A percentile compares a stretch with the other conserved stretches of the same genome.
Evolutionary conservation across 345 rosid species (phyloP).

Genomic region (Eucalyptus grandis): DNA sequence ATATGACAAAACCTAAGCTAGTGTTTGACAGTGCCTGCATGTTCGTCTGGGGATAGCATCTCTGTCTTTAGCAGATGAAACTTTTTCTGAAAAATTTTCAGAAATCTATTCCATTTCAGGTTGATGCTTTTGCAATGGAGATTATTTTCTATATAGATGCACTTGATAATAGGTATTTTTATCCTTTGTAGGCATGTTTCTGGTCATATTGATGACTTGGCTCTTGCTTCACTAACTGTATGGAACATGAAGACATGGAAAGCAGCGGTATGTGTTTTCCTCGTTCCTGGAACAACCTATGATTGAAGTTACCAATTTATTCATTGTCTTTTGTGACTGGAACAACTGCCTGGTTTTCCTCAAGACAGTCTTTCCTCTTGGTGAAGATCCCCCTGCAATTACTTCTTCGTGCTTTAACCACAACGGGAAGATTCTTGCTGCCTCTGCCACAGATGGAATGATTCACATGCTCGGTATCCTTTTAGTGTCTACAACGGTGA

Average conservation of each 20-base stretch:
- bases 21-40: not conserved
- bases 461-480: constrained; percentile 83
- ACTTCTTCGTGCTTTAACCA: constrained; percentile 62
- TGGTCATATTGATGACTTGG: constrained; percentile 26
- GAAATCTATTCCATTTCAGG: not conserved
- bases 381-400: constrained; percentile 79
- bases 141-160: not conserved
- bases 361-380: constrained; percentile 73
- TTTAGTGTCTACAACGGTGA: not conserved
- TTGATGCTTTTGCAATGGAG: not conserved
- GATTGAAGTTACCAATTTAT: not conserved
- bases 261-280: constrained; percentile 40
- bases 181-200: constrained; percentile 24
- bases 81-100: not conserved
- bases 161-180: not conserved
- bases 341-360: constrained; percentile 13
- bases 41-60: not conserved
- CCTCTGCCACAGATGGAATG: constrained; percentile 73
- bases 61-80: not conserved
- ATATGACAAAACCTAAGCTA: not conserved
- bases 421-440: constrained; percentile 72
- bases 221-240: constrained; percentile 52
- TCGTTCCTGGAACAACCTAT: not conserved
- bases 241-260: constrained; percentile 76
- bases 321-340: not conserved